These are phyloP conservation scores for Colletotrichum lindemuthianum DNA, from an alignment of 2,329 filamentous ascomycete species.

Conservation along the genomic window DNA sequence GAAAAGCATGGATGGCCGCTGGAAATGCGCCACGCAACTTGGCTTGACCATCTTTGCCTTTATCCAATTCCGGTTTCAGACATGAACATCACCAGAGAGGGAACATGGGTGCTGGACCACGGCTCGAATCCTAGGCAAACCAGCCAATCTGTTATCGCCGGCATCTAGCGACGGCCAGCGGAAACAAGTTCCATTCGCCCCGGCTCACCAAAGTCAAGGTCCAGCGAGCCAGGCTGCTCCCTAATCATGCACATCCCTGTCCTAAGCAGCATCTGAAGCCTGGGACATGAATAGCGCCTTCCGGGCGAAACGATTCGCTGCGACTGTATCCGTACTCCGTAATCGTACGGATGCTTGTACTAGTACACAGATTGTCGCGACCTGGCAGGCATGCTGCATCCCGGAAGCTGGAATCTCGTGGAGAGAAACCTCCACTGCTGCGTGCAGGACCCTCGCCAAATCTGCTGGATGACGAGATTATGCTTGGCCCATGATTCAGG, in stretches of 20 bases:
- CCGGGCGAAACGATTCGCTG: constrained; percentile 24
- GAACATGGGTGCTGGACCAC: constrained; percentile 3
- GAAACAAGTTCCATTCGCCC: constrained; percentile 5
- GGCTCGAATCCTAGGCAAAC: not conserved
- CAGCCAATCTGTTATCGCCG: not conserved
- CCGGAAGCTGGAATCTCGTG: constrained; percentile 30
- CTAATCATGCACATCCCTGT: constrained; percentile 22
- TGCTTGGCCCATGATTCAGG: constrained; percentile 27
- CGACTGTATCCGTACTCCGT: constrained; percentile 1
- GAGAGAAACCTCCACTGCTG: constrained; percentile 6
- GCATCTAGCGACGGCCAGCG: not conserved
- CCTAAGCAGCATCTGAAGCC: constrained; percentile 18
- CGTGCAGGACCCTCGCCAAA: constrained; percentile 8
- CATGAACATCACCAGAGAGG: constrained; percentile 23
- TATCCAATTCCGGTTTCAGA: constrained; percentile 32
- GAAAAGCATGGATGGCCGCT: constrained; percentile 30
- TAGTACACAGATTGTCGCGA: not conserved
- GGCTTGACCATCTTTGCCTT: constrained; percentile 24
- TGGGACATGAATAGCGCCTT: constrained; percentile 3
- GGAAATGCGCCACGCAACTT: constrained; percentile 28
- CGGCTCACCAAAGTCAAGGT: constrained; percentile 18
- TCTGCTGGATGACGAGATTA: constrained; percentile 27
- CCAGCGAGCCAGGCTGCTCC: not conserved
- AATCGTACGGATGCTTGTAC: not conserved
- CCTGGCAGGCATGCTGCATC: constrained; percentile 24